A percentile compares a stretch with the other conserved stretches of the same genome.
Evolutionary conservation across 495 filamentous ascomycete species (phyloP).

Genomic region (Daldinia grandis): DNA sequence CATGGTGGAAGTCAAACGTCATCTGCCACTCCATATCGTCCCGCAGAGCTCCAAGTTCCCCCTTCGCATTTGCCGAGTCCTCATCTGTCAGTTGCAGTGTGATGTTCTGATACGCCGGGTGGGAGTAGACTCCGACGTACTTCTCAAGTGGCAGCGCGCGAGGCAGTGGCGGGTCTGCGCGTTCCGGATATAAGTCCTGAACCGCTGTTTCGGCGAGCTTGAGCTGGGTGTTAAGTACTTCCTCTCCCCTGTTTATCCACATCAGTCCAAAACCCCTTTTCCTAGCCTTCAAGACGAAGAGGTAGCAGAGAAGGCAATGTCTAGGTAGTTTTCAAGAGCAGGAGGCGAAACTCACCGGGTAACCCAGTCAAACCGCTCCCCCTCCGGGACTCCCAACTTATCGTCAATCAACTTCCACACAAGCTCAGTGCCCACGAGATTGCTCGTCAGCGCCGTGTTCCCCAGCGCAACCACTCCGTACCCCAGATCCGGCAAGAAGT

Average conservation of each 20-base stretch:
- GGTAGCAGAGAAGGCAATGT: not conserved
- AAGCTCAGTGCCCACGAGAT: constrained; percentile 42
- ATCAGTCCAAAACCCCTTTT: not conserved
- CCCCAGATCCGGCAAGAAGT: constrained; percentile 54
- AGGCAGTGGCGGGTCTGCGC: constrained; percentile 43
- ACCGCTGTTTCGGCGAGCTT: constrained; percentile 42
- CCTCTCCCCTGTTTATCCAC: constrained; percentile 8
- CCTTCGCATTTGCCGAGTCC: not conserved
- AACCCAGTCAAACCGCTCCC: constrained; percentile 45
- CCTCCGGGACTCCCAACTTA: constrained; percentile 45
- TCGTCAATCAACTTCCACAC: constrained; percentile 55
- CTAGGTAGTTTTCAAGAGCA: not conserved
- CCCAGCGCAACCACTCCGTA: constrained; percentile 59
- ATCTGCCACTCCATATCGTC: constrained; percentile 44
- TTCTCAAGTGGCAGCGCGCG: constrained; percentile 43
- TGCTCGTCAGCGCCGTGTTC: constrained; percentile 52
- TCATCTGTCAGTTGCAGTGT: constrained; percentile 38
- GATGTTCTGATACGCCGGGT: constrained; percentile 54
- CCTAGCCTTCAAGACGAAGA: not conserved
- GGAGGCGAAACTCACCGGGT: constrained; percentile 30
- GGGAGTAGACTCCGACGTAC: constrained; percentile 54
- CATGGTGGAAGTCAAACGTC: constrained; percentile 42
- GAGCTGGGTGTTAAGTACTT: constrained; percentile 18
- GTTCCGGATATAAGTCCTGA: constrained; percentile 46
- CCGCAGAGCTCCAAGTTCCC: constrained; percentile 39